Conservation (phyloP, 2,329 filamentous ascomycete genomes). For the Metarhizium brunneum region DNA sequence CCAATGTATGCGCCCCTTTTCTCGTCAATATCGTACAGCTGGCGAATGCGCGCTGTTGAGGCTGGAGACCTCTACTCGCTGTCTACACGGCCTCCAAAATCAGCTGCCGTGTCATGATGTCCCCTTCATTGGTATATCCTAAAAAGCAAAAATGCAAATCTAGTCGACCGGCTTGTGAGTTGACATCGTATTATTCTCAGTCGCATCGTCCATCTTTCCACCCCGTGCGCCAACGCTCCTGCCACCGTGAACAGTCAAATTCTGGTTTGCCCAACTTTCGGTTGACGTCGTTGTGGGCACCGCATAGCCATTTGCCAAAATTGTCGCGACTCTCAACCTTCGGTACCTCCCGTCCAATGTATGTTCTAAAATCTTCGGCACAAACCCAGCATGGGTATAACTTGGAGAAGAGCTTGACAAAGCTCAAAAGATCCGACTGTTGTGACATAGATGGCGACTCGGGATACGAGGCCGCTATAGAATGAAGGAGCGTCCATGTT, state of each 20-base stretch:
- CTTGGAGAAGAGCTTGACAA: constrained; percentile 72
- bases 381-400: constrained; percentile 96
- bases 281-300: constrained; percentile 82
- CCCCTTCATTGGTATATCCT: too few relatives aligned
- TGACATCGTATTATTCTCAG: constrained; percentile 17
- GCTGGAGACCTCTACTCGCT: not conserved
- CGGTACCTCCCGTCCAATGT: constrained; percentile 66
- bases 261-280: constrained; percentile 78
- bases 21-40: not conserved
- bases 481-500: constrained; percentile 90
- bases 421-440: constrained; percentile 67
- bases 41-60: not conserved
- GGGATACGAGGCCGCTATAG: constrained; percentile 82
- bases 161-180: not conserved
- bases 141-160: too few relatives aligned
- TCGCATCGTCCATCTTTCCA: constrained; percentile 64
- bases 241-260: constrained; percentile 87
- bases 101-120: too few relatives aligned
- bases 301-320: constrained; percentile 75
- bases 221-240: constrained; percentile 89
- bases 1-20: not conserved
- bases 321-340: constrained; percentile 50
- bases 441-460: constrained; percentile 54
- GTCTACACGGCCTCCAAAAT: not conserved
- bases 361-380: constrained; percentile 80